Conservation (phyloP, 2,329 filamentous ascomycete genomes). For the Colletotrichum truncatum region DNA sequence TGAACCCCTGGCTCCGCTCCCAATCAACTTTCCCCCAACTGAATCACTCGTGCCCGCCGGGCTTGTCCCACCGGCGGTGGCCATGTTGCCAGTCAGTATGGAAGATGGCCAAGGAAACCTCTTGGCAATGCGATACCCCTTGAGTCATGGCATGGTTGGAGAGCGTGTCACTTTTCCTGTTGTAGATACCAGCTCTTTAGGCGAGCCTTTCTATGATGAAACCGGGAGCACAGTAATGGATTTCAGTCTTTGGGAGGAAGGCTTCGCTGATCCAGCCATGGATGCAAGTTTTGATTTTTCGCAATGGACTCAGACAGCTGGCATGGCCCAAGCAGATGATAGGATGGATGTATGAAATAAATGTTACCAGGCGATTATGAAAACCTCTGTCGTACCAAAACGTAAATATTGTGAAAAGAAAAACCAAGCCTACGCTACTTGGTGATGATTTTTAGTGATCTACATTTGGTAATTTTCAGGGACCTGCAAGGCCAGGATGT, state of each 20-base stretch:
- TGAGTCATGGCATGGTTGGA: neutral
- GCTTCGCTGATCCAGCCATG: conserved; percentile 46
- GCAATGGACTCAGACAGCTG: conserved; percentile 36
- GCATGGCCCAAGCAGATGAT: conserved; percentile 24
- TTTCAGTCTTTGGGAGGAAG: conserved; percentile 47
- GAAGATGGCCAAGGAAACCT: neutral
- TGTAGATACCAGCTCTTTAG: conserved; percentile 38
- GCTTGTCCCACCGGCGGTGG: neutral
- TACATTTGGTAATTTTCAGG: neutral
- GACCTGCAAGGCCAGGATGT: neutral
- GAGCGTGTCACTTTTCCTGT: conserved; percentile 36
- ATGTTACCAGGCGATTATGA: neutral
- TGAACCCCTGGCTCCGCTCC: neutral
- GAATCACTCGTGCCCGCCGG: neutral
- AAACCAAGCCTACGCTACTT: too few relatives aligned
- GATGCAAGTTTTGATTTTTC: conserved; percentile 43
- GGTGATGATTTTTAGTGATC: neutral
- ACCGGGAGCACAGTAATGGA: conserved; percentile 39
- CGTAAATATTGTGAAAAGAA: too few relatives aligned
- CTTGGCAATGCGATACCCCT: neutral
- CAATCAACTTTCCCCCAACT: conserved; percentile 12
- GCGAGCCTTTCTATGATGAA: conserved; percentile 40
- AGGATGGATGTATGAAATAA: conserved; percentile 20
- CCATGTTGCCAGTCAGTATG: neutral
- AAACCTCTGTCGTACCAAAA: neutral